Base-by-base conservation (phyloP, 2,329 filamentous ascomycete species). In the Tolypocladium endophyticum region DNA sequence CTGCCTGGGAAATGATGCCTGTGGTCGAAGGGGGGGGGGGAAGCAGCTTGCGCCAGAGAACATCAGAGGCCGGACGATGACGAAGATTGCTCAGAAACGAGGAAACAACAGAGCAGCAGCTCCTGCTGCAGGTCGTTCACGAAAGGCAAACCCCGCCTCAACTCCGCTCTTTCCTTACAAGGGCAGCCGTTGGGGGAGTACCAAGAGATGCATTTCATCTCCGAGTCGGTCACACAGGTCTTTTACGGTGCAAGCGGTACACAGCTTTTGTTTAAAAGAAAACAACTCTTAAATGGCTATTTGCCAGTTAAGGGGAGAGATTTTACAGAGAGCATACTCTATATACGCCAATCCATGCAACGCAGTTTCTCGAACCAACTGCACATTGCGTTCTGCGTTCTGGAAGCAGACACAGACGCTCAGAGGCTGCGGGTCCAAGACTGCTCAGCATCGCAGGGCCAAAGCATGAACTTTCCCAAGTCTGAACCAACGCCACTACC, bases 371-470 rank as follows among this genome's bases (percentile, higher is more conserved):
- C 55, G 54, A 28, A 23, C 58, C 50, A 50, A 60, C 55, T 55
- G 52, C 53, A 58, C 28, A 11, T 56, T 58, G 58, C 52, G 35
- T 56, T 38, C 58, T 28, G 45, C 23, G 41, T 54, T 33, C 52
- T 3, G 18, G 28, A 5, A 6, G 50, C 28, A 53, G 50, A 33
- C 47, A 12, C 38, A 23, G 39, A 41, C 70, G 74, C 71, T 69
- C 73, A 74, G 75, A 74, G 69, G 71, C 70, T 69, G 70, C 69
- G 76, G 75, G 76, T 79, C 77, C 68, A 77, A 79, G 76, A 77
- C 76, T 78, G 73, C 68, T 72, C 67, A 69, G 68, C 68, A 70
- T 66, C 65, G 68, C 70, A 71, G 71, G 72, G 69, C 72, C 70
- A 65, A 63, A 65, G 63, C 54, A 35, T 45, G 25, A 33, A 62